phyloP scores from a whole-genome alignment of 2,329 filamentous ascomycete genomes.

The Talaromyces pinophilus region DNA sequence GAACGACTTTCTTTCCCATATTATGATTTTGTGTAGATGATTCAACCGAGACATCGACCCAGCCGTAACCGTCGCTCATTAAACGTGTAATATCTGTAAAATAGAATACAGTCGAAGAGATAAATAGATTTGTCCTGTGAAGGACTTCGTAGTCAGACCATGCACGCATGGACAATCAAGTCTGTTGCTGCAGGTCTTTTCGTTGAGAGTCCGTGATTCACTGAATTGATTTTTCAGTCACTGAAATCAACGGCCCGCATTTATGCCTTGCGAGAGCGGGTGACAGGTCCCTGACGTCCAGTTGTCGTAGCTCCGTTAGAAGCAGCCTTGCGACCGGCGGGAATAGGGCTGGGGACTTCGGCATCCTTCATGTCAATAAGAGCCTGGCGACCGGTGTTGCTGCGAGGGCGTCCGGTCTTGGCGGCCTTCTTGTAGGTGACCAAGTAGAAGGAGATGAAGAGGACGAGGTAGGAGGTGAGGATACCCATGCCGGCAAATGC shows the following conservation, averaged over 20 bases:
- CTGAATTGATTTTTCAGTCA: not conserved
- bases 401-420: conserved; percentile 46
- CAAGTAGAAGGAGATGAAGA: conserved; percentile 99
- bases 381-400: conserved; percentile 74
- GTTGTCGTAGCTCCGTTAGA: conserved; percentile 39
- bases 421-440: conserved; percentile 82
- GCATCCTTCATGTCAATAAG: conserved; percentile 80
- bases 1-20: conserved; percentile 6
- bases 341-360: conserved; percentile 52
- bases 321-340: conserved; percentile 22
- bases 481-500: conserved; percentile 90
- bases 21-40: conserved; percentile 10
- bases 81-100: conserved; percentile 22
- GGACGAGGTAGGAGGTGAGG: conserved; percentile 89
- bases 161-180: not conserved
- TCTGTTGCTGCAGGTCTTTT: not conserved
- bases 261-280: conserved; percentile 52
- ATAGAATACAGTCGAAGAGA: conserved; percentile 21
- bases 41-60: conserved; percentile 17
- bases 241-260: not conserved
- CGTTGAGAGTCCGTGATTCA: not conserved
- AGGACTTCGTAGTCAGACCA: not conserved
- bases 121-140: conserved; percentile 13
- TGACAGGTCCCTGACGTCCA: conserved; percentile 46
- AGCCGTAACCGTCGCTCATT: conserved; percentile 22